phyloP scores from a whole-genome alignment of 768 basidiomycete species.

The Mycena haematopus region DNA sequence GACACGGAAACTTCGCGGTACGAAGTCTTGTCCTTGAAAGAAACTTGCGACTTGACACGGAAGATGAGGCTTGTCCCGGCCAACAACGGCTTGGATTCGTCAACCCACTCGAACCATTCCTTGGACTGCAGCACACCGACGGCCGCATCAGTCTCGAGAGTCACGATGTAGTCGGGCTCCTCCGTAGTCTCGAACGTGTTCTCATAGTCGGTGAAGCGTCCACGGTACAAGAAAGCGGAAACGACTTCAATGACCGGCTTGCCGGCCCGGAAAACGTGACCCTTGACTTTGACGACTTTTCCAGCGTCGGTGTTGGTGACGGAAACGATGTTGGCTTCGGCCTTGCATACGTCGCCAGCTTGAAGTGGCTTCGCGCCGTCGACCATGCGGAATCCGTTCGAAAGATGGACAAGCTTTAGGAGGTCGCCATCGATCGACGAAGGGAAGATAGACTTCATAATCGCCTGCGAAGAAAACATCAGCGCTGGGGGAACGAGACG shows the following conservation, averaged over 20 bases:
- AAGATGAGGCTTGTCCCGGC: constrained; percentile 88
- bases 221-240: constrained; percentile 97
- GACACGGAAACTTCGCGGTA: constrained; percentile 81
- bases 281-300: constrained; percentile 92
- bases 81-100: constrained; percentile 76
- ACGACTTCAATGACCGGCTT: constrained; percentile 90
- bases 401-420: constrained; percentile 94
- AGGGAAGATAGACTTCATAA: constrained; percentile 99
- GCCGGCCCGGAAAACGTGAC: constrained; percentile 77
- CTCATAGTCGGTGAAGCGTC: constrained; percentile 90
- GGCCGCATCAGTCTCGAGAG: constrained; percentile 74
- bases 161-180: constrained; percentile 87
- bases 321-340: constrained; percentile 87
- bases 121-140: constrained; percentile 94
- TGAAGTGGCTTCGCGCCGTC: constrained; percentile 77
- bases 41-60: constrained; percentile 84
- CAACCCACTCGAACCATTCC: constrained; percentile 98
- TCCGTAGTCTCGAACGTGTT: constrained; percentile 95
- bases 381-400: constrained; percentile 93
- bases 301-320: constrained; percentile 91
- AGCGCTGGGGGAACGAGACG: neutral
- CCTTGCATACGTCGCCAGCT: constrained; percentile 89
- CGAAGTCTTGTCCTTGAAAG: constrained; percentile 90
- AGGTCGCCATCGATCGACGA: constrained; percentile 90
- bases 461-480: constrained; percentile 66